Evolutionary conservation across 441 rosid species (phyloP).

Genomic region (Lepidium campestre): DNA sequence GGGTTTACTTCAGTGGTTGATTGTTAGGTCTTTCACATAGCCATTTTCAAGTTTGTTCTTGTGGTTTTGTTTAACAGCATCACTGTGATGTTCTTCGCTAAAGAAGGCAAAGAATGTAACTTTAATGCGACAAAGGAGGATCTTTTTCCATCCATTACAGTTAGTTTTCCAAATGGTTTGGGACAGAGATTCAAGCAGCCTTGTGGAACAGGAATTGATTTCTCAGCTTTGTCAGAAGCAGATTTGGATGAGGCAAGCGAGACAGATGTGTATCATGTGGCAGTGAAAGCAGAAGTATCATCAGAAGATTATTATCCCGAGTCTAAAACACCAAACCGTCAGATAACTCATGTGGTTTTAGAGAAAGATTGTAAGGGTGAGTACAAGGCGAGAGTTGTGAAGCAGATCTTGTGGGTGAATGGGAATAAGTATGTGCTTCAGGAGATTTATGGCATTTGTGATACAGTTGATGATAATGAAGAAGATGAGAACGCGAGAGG

Average conservation of each 20-base stretch:
- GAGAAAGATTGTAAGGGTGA: conserved; percentile 61
- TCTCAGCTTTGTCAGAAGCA: conserved; percentile 48
- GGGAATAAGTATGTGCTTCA: conserved; percentile 65
- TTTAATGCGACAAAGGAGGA: conserved; percentile 49
- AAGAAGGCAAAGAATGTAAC: conserved; percentile 59
- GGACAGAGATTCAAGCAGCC: conserved; percentile 78
- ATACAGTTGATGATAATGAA: conserved; percentile 41
- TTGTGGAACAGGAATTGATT: conserved; percentile 75
- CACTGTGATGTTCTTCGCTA: conserved; percentile 70
- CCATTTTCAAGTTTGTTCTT: background rate
- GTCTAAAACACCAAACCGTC: conserved; percentile 42
- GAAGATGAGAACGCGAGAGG: conserved; percentile 60
- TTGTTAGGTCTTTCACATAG: background rate
- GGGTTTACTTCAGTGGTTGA: background rate
- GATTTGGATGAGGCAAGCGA: conserved; percentile 44
- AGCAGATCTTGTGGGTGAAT: conserved; percentile 77
- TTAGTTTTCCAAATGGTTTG: conserved; percentile 52
- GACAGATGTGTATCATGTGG: conserved; percentile 56
- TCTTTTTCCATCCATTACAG: conserved; percentile 42
- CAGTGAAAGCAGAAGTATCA: conserved; percentile 66
- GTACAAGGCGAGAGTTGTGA: conserved; percentile 49
- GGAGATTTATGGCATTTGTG: conserved; percentile 82
- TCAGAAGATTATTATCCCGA: conserved; percentile 34
- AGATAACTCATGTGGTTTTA: conserved; percentile 60
- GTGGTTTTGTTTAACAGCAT: conserved; percentile 39